Base-by-base conservation (phyloP, 169 alveolate genomes). In the Cyclospora cayetanensis region DNA sequence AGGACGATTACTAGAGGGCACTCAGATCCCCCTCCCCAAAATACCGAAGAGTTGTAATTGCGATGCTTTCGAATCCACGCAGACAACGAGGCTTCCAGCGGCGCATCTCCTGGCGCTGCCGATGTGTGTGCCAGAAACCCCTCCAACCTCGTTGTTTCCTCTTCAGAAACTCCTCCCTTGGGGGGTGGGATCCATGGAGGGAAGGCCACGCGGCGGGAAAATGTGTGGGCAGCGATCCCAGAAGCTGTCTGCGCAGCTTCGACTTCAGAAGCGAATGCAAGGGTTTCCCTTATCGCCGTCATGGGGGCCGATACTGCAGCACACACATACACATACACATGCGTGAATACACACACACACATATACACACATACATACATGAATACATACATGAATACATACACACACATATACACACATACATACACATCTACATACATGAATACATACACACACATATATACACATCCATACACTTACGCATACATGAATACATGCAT, bases 251-350 rank as follows among this genome's bases (percentile, higher is more conserved):
- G 29, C 3, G 42, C 53, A 1, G 31, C 41, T 25, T 4, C 52
- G 4, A 22, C 53, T 11, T 5, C 90, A 25, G 60, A 43, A 1
- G 77, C 79, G n/a, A 22, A 50, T 5, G 77, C 84, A 20, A 87
- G 18, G 37, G 92, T 87, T 55, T 87, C 92, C 15, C 93, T 52
- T 15, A 88, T 50, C n/a, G 89, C 88, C 29, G 55, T 70, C 77
- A 88, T 74, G 20, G 93, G 93, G 18, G 93, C 80, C 15, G 93
- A 72, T 1, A 68, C 91, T 84, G 91, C 2, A 2, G 39, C 3
- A 43, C 22, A 41, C 25, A 7, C 25, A 76, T 22, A 60, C 11
- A 22, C 74, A 60, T 27, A 25, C 12, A 60, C 27, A 20, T 50
- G 25, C 18, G 60, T n/a, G n/a, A n/a, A n/a, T n/a, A n/a, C n/a